Conservation (phyloP, 106 monocot species). For the Platanthera guangdongensis region DNA sequence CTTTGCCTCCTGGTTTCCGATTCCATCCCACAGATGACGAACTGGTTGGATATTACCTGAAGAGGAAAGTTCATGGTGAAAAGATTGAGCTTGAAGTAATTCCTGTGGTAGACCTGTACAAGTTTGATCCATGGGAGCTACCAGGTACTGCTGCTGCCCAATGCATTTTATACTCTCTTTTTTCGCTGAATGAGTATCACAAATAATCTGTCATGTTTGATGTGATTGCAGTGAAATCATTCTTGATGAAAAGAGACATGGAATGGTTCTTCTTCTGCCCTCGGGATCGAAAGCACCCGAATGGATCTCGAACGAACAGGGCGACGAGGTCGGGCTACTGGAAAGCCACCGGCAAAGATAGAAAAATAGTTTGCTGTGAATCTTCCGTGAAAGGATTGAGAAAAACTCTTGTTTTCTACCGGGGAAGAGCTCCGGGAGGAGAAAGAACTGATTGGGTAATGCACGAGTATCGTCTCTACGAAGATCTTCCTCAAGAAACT, state of each 20-base stretch:
- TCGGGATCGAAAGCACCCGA: constrained; percentile 74
- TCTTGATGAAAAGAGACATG: constrained; percentile 69
- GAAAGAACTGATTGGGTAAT: constrained; percentile 88
- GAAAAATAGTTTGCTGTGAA: constrained; percentile 50
- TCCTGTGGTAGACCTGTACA: constrained; percentile 68
- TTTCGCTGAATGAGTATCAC: neutral
- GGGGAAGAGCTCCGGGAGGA: constrained; percentile 78
- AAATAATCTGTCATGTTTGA: neutral
- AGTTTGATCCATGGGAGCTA: constrained; percentile 79
- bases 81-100: constrained; percentile 75
- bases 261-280: constrained; percentile 99
- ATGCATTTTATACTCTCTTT: neutral
- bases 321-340: constrained; percentile 72
- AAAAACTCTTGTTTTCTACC: constrained; percentile 89
- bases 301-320: constrained; percentile 81
- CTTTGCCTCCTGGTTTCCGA: constrained; percentile 73
- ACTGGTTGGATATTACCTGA: constrained; percentile 74
- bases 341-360: constrained; percentile 90
- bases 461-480: constrained; percentile 84
- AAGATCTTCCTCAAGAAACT: constrained; percentile 46
- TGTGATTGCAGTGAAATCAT: constrained; percentile 66
- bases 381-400: constrained; percentile 38
- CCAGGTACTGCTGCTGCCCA: constrained; percentile 34
- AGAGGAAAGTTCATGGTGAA: constrained; percentile 57
- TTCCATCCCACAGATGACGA: constrained; percentile 82